These are phyloP conservation scores for Chrysopogon serrulatus DNA, from an alignment of 176 grass and related monocot species.

Conservation along the genomic window DNA sequence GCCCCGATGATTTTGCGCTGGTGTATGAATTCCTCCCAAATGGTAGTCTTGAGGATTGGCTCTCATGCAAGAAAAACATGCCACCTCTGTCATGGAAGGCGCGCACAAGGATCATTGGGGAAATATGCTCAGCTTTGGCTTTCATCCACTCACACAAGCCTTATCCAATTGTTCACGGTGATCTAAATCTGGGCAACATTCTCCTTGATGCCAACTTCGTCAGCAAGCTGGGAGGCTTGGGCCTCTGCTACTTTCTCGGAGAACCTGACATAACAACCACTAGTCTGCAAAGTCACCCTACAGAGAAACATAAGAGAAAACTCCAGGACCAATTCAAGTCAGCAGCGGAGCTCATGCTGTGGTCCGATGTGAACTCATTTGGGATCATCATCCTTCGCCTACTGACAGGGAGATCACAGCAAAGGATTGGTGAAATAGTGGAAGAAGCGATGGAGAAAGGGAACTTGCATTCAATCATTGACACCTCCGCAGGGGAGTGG, in stretches of 20 bases:
- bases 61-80: constrained; percentile 28
- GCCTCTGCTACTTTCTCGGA: constrained; percentile 35
- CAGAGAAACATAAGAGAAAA: constrained; percentile 31
- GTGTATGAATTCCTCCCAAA: constrained; percentile 82
- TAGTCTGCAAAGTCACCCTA: constrained; percentile 32
- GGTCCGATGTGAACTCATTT: constrained; percentile 70
- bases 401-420: constrained; percentile 54
- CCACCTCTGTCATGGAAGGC: constrained; percentile 60
- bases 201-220: constrained; percentile 67
- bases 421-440: constrained; percentile 46
- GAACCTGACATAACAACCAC: constrained; percentile 29
- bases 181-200: constrained; percentile 69
- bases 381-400: constrained; percentile 69
- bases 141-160: constrained; percentile 78
- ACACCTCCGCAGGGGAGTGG: constrained; percentile 66
- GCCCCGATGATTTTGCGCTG: constrained; percentile 42
- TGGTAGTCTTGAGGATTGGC: constrained; percentile 63
- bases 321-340: constrained; percentile 59
- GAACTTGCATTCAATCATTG: constrained; percentile 45
- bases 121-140: constrained; percentile 73
- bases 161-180: constrained; percentile 51
- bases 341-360: constrained; percentile 41
- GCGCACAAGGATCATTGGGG: constrained; percentile 53
- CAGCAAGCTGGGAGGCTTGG: constrained; percentile 69
- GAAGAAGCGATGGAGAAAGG: constrained; percentile 54